Base-by-base conservation (phyloP, 2,329 filamentous ascomycete species). In the Phaeosphaeriaceae sp. region DNA sequence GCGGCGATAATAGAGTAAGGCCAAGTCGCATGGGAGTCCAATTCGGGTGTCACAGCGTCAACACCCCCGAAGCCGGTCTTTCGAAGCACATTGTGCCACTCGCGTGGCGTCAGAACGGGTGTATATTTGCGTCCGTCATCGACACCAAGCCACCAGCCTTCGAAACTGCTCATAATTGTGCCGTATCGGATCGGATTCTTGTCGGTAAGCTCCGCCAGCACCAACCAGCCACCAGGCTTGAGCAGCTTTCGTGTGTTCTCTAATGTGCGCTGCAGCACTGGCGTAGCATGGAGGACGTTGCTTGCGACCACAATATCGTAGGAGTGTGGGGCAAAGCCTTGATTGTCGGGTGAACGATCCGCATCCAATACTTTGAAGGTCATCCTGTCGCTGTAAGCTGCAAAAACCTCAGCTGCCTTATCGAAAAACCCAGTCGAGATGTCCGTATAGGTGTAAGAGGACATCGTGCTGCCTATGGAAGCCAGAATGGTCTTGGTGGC, bases 121-220 rank as follows among this genome's bases (percentile, higher is more conserved):
- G 22, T 17, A 10, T 13, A 50, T 40, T 11, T 11, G 28, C 62
- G 26, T 65, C 54, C 47, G 52, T 71, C 2, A 5, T 56, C 56
- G 2, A n/a, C 24, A 5, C 61, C 64, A 2, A 73, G 50, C 79
- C 79, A 82, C 79, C 79, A 82, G 0, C 78, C 79, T 10, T 77
- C 70, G 0, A 81, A 58, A 2, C 68, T 58, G 1, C 76, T 76
- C 32, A 61, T 55, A n/a, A 80, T 46, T 13, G 65, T 35, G 21
- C 40, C 24, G 13, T 43, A 49, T 23, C 10, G 6, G 1, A 52
- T 35, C n/a, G 58, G 59, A 8, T 58, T 32, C 9, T 64, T 59
- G 21, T 49, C 44, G 2, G 60, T 60, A 26, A 52, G 63, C 21
- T 71, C 63, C 1, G 73, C 72, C 66, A 55, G 73, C 61, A 84